A percentile compares a stretch with the other conserved stretches of the same genome.
Conservation (phyloP, 805 yeast genomes). For the Teunomyces aglyptinius region DNA sequence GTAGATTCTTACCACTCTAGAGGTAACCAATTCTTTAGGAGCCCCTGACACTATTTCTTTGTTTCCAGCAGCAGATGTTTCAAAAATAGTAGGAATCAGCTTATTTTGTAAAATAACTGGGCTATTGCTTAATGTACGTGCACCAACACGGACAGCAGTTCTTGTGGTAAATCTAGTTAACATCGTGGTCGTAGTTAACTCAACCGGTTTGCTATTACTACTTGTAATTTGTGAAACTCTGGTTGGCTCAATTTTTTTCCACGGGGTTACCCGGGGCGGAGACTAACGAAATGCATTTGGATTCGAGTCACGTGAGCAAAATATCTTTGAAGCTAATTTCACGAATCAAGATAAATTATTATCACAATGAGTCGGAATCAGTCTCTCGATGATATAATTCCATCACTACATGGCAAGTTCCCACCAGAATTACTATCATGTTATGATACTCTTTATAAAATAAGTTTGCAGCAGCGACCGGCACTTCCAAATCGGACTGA, state of each 20-base stretch:
- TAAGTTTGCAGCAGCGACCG: conserved; percentile 52
- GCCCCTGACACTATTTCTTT: conserved; percentile 76
- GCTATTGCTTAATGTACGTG: conserved; percentile 26
- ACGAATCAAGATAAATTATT: too few relatives aligned
- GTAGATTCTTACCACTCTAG: conserved; percentile 72
- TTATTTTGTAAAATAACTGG: conserved; percentile 16
- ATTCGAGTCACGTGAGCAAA: not conserved
- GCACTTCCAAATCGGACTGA: conserved; percentile 54
- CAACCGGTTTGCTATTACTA: conserved; percentile 1
- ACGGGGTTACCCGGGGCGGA: conserved; percentile 17
- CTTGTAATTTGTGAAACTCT: conserved; percentile 15
- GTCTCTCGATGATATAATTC: conserved; percentile 49
- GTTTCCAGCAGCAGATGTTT: conserved; percentile 22
- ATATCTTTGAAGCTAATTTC: too few relatives aligned
- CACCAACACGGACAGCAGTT: conserved; percentile 10
- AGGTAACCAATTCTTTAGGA: conserved; percentile 58
- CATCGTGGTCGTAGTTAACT: conserved; percentile 13
- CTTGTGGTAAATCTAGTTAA: conserved; percentile 23
- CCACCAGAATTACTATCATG: conserved; percentile 42
- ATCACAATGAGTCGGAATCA: conserved; percentile 10
- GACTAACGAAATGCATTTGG: not conserved
- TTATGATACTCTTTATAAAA: conserved; percentile 46
- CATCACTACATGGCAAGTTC: conserved; percentile 43
- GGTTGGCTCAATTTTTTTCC: conserved; percentile 22
- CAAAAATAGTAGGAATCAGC: conserved; percentile 21